phyloP scores from a whole-genome alignment of 169 alveolate genomes.

The Plasmodium vinckei region DNA sequence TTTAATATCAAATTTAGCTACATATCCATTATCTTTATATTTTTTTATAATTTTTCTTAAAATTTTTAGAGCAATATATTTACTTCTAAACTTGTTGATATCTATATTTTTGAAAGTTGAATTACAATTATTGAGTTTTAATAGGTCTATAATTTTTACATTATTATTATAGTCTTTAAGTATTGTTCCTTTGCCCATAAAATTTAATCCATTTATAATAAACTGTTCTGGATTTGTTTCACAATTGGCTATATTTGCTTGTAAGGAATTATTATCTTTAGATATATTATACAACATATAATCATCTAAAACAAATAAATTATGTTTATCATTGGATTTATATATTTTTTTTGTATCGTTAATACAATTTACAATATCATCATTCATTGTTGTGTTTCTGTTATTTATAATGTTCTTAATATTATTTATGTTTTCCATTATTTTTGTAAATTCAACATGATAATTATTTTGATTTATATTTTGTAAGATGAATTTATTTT shows the following conservation, averaged over 20 bases:
- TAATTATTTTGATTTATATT: conserved; percentile 18
- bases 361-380: conserved; percentile 47
- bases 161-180: conserved; percentile 37
- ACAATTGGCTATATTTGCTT: neutral
- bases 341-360: conserved; percentile 49
- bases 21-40: conserved; percentile 58
- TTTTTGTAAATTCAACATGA: conserved; percentile 8
- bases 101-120: conserved; percentile 3
- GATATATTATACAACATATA: neutral
- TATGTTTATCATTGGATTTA: conserved; percentile 13
- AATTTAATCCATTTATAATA: neutral
- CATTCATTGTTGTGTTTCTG: conserved; percentile 28
- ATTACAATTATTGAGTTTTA: neutral
- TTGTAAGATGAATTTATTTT: conserved; percentile 30
- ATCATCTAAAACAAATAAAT: conserved; percentile 30
- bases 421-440: conserved; percentile 10
- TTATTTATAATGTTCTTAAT: conserved; percentile 19
- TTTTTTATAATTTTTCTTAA: conserved; percentile 46
- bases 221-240: too few species aligned
- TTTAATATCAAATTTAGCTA: conserved; percentile 44
- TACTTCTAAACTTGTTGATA: neutral
- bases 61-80: conserved; percentile 39
- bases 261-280: neutral
- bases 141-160: neutral
- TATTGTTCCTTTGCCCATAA: conserved; percentile 52